These are phyloP conservation scores for Cryptosporidium baileyi DNA, from an alignment of 169 alveolate species.

Conservation along the genomic window DNA sequence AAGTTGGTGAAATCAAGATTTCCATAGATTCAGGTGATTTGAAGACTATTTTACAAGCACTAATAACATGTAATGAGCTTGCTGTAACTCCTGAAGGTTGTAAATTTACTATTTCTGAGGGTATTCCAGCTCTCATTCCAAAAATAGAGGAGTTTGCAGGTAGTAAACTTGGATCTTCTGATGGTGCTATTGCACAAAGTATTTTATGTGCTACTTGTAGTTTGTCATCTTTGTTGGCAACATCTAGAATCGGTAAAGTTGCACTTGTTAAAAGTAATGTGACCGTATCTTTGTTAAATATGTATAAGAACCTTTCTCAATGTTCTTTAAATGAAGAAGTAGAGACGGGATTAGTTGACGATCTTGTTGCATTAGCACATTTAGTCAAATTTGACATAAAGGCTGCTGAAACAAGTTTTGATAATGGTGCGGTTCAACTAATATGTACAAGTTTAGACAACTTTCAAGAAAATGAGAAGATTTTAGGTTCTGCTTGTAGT, in stretches of 20 bases:
- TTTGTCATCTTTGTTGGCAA: slow-evolving; percentile 8
- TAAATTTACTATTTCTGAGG: slow-evolving; percentile 72
- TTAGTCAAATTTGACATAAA: slow-evolving; percentile 82
- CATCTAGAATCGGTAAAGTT: slow-evolving; percentile 50
- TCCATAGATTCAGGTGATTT: slow-evolving; percentile 54
- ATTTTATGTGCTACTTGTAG: slow-evolving; percentile 24
- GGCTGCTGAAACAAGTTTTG: slow-evolving; percentile 84
- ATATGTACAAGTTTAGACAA: slow-evolving; percentile 82
- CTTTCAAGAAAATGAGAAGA: slow-evolving; percentile 81
- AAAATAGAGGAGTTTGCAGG: slow-evolving; percentile 28
- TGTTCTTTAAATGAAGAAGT: slow-evolving; percentile 42
- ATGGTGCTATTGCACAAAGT: slow-evolving; percentile 10
- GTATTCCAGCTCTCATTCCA: slow-evolving; percentile 3
- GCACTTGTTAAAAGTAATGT: slow-evolving; percentile 45
- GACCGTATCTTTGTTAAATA: neutral
- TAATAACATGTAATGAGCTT: slow-evolving; percentile 74
- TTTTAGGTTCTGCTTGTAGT: slow-evolving; percentile 85
- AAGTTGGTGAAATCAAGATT: slow-evolving; percentile 78
- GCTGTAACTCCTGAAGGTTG: slow-evolving; percentile 78
- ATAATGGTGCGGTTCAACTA: slow-evolving; percentile 80
- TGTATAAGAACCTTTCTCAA: slow-evolving; percentile 21
- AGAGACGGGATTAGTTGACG: slow-evolving; percentile 65
- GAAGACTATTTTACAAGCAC: slow-evolving; percentile 72
- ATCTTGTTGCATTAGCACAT: slow-evolving; percentile 76
- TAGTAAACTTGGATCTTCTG: neutral